phyloP scores from a whole-genome alignment of 148 eudicot genomes.

The Fallopia convolvulus region DNA sequence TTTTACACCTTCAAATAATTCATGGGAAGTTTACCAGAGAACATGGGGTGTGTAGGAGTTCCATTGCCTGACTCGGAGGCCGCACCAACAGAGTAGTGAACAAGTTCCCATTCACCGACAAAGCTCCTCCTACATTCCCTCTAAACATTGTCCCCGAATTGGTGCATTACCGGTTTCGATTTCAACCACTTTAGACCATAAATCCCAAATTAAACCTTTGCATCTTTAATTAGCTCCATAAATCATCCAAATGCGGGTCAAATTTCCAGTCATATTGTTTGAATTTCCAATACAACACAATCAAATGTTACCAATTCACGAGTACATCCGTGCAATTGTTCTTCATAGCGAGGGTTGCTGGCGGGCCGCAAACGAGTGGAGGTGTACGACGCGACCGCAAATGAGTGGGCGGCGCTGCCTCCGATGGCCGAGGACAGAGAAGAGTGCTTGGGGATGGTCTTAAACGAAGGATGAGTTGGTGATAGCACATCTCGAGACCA shows the following conservation, averaged over 20 bases:
- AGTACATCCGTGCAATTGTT: conserved; percentile 20
- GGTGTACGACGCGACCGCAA: no score
- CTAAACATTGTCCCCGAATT: conserved; percentile 40
- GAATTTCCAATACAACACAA: not conserved
- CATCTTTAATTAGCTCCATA: conserved; percentile 27
- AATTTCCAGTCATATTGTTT: not conserved
- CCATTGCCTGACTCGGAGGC: conserved; percentile 61
- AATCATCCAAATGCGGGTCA: not conserved
- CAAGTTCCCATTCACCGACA: conserved; percentile 34
- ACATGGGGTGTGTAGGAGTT: conserved; percentile 51
- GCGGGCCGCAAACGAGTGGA: not conserved
- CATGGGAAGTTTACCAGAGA: conserved; percentile 16
- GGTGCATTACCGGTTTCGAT: conserved; percentile 19
- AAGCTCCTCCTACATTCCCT: conserved; percentile 26
- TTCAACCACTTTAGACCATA: conserved; percentile 15
- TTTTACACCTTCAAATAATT: no score
- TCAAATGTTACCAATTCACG: not conserved
- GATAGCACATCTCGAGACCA: no score
- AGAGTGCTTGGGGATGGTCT: no score
- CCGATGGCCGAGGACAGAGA: no score
- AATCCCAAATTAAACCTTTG: conserved; percentile 31
- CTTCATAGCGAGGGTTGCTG: conserved; percentile 18
- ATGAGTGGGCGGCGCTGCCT: no score
- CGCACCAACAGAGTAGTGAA: conserved; percentile 81
- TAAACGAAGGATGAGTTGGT: no score